Evolutionary conservation across 2,329 filamentous ascomycete genomes (phyloP), one percentile per base, ranked within the genome.

Genomic region (Colletotrichum viniferum): DNA sequence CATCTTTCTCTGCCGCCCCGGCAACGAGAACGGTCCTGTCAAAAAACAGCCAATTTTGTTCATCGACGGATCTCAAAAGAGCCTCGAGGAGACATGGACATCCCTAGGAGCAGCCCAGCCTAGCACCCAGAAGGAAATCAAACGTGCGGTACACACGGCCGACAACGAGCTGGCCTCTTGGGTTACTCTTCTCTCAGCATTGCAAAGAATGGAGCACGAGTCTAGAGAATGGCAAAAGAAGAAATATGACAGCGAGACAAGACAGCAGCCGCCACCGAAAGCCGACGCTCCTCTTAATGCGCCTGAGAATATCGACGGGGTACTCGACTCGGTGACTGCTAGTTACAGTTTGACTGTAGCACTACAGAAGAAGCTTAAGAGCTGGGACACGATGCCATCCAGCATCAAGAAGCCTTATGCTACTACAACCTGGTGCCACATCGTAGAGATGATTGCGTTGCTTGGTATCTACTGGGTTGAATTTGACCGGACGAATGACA

Each of bases 401-500:
- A 82, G 83, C 36, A 79, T 90, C 65, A 85, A 83, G 43, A 87
- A 87, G 43, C 88, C 88, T 0, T 90, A 89, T 65, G 88, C 88
- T 4, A 90, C 87, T 0, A 90, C 87, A 0, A 88, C 89, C n/a
- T 88, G 91, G 75, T 90, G 87, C 70, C 89, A 91, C 77, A 80
- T 90, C 5, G 81, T 91, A 34, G 89, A 91, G 82, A 87, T 91
- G 74, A 85, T 88, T 30, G 88, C 88, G 6, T 87, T 88, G 73
- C 82, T 91, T 18, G 89, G 90, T 9, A 85, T 92, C 9, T 87
- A 92, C 80, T 92, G 90, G 90, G 90, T 88, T 76, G 88, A 89
- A 69, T 92, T 92, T 77, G 88, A 91, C 77, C 85, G 88, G 38
- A 86, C 81, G 10, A 82, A 81, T 14, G 88, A 90, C 77, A 86